Base-by-base conservation (phyloP, 2,329 filamentous ascomycete genomes). In the Didymella arachidicola region DNA sequence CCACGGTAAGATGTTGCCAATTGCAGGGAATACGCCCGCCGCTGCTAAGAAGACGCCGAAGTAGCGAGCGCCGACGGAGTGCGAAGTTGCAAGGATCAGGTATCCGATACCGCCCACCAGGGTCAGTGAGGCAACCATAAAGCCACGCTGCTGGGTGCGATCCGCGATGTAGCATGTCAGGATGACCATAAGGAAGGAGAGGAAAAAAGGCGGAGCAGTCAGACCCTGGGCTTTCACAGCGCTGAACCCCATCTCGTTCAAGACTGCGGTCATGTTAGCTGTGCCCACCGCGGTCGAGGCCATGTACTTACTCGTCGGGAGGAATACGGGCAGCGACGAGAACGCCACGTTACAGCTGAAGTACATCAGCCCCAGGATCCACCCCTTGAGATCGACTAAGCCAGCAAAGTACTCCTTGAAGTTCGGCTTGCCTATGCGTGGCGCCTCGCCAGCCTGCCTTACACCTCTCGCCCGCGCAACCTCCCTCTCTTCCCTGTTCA, bases 1-100 rank as follows among this genome's bases (percentile, higher is more conserved):
- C 73, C 89, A 90, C 0, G 89, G 88, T 34, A 92, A 83, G 8
- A 89, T 88, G 62, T 91, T 90, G 3, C 86, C 86, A 32, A 92
- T 87, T 66, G 84, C 85, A 0, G 88, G 86, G 44, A 92, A 88
- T 25, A 92, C 84, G 11, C 87, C 87, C 2, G 80, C 81, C 0
- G 86, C 84, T 5, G 86, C 85, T 14, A 84, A 67, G 70, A 83
- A 84, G 1, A 83, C 79, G 3, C 81, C 82, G 41, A 81, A 77
- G 66, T 86, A 86, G n/a, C 82, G 77, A 4, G 79, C 78, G 2
- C 77, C 80, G 3, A 82, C 79, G 2, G 68, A 85, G 18, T 78
- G 79, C 27, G 83, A 83, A 0, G 84, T 81, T 0, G 87, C 87
- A 2, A 90, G 83, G 26, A 91, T 76, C 11, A 89, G 75, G 64